Base-by-base conservation (phyloP, 1,284 basidiomycete species). In the Cryptococcus floricola region DNA sequence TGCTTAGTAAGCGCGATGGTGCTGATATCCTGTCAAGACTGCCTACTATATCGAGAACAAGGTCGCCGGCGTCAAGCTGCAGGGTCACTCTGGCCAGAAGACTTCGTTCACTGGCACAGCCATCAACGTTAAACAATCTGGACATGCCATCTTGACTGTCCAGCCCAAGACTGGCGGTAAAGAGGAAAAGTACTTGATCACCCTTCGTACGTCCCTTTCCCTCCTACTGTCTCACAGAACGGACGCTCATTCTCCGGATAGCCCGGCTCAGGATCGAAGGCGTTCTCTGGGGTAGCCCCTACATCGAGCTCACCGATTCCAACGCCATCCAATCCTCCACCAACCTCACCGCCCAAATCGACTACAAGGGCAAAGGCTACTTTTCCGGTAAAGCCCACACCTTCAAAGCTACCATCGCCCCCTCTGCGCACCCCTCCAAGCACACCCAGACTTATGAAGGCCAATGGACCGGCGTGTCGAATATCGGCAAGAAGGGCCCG, bases 301-400 rank as follows among this genome's bases (percentile, higher is more conserved):
- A 78, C 67, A 73, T 96, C 72, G 94, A 98, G 79, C 84, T 98
- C 34, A 81, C 83, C 48, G 92, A 96, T 56, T 82, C 84, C 13
- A 88, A 86, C 56, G 85, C 88, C 76, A 97, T 98, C 74, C 83
- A 90, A 69, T 85, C 85, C 50, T 87, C 87, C 44, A 85, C 87
- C 12, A 88, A 88, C 31, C 86, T 82, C 78, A 75, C 83, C 25
- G 82, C 86, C 16, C 81, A 82, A 81, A 86, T 93, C 72, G 88
- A 91, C 67, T 98, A 96, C 83, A 89, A 91, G 69, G 95, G 94
- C 77, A 92, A 91, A 70, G 95, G 91, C 38, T 97, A 94, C 80
- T 93, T 97, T 72, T 85, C 85, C 31, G 93, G 94, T 62, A 96
- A 94, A 77, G 85, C 90, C 3, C 95, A 98, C 79, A 82, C 86